Conservation (phyloP, 1,284 basidiomycete species). For the Papiliotrema laurentii region DNA sequence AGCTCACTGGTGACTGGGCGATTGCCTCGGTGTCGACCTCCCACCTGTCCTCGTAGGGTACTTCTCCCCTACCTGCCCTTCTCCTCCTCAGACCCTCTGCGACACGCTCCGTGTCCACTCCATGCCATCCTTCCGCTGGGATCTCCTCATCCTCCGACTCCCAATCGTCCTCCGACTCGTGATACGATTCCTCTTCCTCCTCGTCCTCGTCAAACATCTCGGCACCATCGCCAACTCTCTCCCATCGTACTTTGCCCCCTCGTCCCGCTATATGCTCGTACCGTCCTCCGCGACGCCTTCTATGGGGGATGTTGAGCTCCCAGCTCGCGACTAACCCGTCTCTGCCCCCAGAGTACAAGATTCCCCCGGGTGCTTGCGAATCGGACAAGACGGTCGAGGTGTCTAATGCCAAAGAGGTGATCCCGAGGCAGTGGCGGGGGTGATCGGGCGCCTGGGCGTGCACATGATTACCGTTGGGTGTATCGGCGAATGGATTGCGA, state of each 20-base stretch:
- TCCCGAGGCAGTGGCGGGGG: conserved; percentile 79
- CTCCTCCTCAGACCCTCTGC: conserved; percentile 9
- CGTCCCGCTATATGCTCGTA: conserved; percentile 35
- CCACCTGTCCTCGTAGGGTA: conserved; percentile 71
- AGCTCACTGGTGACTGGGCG: conserved; percentile 15
- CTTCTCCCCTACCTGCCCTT: conserved; percentile 26
- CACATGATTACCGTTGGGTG: conserved; percentile 2
- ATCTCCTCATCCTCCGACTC: conserved; percentile 8
- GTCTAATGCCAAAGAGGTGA: conserved; percentile 81
- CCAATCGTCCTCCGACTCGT: conserved; percentile 6
- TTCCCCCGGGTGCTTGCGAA: conserved; percentile 68
- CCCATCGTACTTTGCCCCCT: conserved; percentile 33
- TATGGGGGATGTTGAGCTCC: conserved; percentile 75
- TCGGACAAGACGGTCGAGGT: conserved; percentile 69
- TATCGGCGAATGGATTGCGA: conserved; percentile 28
- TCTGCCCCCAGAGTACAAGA: conserved; percentile 86
- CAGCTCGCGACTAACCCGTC: conserved; percentile 89
- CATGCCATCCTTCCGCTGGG: conserved; percentile 20
- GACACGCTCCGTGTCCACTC: conserved; percentile 12
- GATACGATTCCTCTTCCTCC: conserved; percentile 56
- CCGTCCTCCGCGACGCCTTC: conserved; percentile 46
- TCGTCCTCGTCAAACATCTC: conserved; percentile 64
- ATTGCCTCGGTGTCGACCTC: conserved; percentile 58
- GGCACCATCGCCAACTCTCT: conserved; percentile 41
- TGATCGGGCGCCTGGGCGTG: conserved; percentile 44